Evolutionary conservation across 371 early-diverging fungal genomes (phyloP), one percentile per base, ranked within the genome.

Genomic region (Neoconidiobolus thromboides): DNA sequence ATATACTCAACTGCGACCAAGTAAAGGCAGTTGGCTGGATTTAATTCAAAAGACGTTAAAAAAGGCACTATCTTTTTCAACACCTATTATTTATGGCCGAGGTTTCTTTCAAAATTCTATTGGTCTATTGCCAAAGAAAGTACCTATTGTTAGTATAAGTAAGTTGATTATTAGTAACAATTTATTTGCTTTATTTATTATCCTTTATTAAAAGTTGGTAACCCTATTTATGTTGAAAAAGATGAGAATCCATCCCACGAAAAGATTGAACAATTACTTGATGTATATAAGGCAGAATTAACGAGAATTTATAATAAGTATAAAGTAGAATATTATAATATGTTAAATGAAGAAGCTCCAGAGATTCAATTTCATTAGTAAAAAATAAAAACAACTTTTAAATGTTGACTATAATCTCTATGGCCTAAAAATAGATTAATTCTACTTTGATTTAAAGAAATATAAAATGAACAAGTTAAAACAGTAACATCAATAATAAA

Each of bases 221-320:
- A 70, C 36, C 88, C 88, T 0, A 74, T 87, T 12, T 53, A 67
- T 37, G 79, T 82, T 36, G 70, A 65, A 38, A 70, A 69, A 69
- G 72, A 54, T 55, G 73, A 69, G 44, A 60, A 65, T 3, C 86
- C 87, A 2, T 76, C 80, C 0, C 60, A 73, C 9, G 85, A 87
- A 53, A 76, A 86, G 57, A 58, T 89, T 14, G 61, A 74, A 41
- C 68, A 56, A 1, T 72, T 80, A 2, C 89, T 26, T 26, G 26
- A 26, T 26, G 26, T 26, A 26, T 26, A 26, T 26, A 26, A 26
- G 26, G 26, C 26, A 26, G 26, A 26, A 26, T 26, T 26, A 26
- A 26, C 26, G 26, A 26, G 26, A 26, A 26, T 26, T 26, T 26
- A 26, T 26, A 26, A 26, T 26, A 26, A 26, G 26, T 26, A 26